A percentile compares a stretch with the other conserved stretches of the same genome.
Conservation (phyloP, 257 asterid species). For the Solanum sitiens region DNA sequence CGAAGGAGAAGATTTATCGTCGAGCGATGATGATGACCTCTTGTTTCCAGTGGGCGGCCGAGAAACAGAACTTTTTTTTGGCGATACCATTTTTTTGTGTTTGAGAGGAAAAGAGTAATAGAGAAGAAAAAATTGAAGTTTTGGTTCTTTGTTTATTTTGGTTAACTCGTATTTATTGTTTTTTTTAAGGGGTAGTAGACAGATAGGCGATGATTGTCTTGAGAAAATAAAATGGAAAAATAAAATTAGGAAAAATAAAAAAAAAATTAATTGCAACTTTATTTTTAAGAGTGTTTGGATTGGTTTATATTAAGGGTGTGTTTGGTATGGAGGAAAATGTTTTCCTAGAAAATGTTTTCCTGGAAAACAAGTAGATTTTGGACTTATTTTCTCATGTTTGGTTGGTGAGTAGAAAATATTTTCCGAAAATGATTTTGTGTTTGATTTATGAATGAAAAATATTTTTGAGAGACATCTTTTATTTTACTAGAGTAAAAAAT, state of each 20-base stretch:
- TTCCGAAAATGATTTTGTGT: too few species aligned
- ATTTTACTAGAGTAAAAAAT: too few species aligned
- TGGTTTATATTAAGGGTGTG: too few species aligned
- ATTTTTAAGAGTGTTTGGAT: background rate
- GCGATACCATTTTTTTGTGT: background rate
- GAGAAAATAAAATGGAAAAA: background rate
- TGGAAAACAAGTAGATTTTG: too few species aligned
- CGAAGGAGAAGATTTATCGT: background rate
- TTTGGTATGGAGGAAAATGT: too few species aligned
- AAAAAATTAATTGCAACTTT: background rate
- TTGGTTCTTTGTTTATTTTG: too few species aligned
- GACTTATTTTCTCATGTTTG: too few species aligned
- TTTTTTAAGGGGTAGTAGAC: background rate
- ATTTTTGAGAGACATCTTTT: too few species aligned
- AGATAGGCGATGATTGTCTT: background rate
- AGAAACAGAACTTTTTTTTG: background rate
- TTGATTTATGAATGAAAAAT: too few species aligned
- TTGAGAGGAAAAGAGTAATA: background rate
- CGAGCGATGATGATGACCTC: background rate
- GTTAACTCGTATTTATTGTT: too few species aligned
- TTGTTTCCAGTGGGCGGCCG: background rate
- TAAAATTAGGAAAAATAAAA: background rate
- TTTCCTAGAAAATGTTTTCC: too few species aligned
- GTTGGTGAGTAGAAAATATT: too few species aligned
- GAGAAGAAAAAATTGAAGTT: background rate